Conservation (phyloP, 2,329 filamentous ascomycete genomes). For the Sporothrix humicola region DNA sequence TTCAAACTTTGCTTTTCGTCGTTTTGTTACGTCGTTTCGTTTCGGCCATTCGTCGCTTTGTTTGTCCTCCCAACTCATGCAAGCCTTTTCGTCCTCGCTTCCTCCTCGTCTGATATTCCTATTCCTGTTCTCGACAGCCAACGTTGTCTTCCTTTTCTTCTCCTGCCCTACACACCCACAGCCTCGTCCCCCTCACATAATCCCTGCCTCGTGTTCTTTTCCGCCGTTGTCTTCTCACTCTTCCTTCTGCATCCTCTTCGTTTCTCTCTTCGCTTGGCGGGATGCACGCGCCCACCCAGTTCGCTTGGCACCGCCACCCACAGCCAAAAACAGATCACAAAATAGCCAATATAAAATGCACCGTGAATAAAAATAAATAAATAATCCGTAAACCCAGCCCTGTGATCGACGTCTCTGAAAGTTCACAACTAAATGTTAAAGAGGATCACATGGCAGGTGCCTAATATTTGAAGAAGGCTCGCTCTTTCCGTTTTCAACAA, state of each 20-base stretch:
- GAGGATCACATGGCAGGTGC: neutral
- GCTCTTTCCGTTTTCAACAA: neutral
- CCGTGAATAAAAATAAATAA: too few species aligned
- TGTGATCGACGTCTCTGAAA: neutral
- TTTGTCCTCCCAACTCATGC: conserved; percentile 13
- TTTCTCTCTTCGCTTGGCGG: conserved; percentile 11
- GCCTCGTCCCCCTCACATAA: neutral
- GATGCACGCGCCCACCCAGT: conserved; percentile 4
- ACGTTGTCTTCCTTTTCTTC: neutral
- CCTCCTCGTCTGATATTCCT: conserved; percentile 12
- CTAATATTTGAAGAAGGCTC: neutral
- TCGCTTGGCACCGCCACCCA: conserved; percentile 16
- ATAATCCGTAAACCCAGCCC: neutral
- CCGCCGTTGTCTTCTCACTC: neutral
- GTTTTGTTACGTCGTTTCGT: too few species aligned
- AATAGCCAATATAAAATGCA: too few species aligned
- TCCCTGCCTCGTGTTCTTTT: conserved; percentile 8
- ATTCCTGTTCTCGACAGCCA: neutral
- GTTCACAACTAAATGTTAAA: neutral
- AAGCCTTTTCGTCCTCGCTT: conserved; percentile 8
- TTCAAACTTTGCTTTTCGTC: too few species aligned
- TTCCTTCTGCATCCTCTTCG: neutral
- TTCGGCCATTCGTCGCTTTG: too few species aligned
- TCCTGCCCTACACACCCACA: neutral
- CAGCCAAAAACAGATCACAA: neutral